Evolutionary conservation across 2,329 filamentous ascomycete species (phyloP).

Genomic region (Cordyceps militaris): DNA sequence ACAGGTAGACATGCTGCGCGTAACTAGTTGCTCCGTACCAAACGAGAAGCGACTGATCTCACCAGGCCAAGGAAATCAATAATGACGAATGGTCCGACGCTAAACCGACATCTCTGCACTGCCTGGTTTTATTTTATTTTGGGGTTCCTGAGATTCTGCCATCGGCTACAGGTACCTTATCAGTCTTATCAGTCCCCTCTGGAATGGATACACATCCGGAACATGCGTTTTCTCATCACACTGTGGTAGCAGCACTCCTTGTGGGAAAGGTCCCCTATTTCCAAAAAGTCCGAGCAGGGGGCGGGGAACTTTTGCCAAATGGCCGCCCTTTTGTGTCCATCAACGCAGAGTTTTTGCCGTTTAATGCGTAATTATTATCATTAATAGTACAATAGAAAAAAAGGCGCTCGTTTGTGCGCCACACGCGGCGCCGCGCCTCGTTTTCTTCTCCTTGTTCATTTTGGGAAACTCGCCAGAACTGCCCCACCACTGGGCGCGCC

Average conservation of each 20-base stretch:
- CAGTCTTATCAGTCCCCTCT: too few relatives aligned
- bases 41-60: too few relatives aligned
- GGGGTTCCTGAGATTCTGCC: background rate
- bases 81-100: background rate
- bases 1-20: too few relatives aligned
- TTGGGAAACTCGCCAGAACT: background rate
- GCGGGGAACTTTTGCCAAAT: background rate
- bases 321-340: background rate
- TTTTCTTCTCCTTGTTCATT: background rate
- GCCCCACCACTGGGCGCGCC: background rate
- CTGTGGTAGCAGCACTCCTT: too few relatives aligned
- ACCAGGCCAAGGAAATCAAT: background rate
- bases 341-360: too few relatives aligned
- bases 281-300: background rate
- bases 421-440: conserved; percentile 2
- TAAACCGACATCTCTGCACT: background rate
- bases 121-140: background rate
- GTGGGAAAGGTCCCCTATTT: background rate
- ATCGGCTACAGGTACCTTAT: too few relatives aligned
- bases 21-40: too few relatives aligned
- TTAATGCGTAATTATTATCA: too few relatives aligned
- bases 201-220: background rate
- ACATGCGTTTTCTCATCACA: background rate
- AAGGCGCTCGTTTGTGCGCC: background rate
- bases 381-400: too few relatives aligned